Evolutionary conservation across 345 rosid genomes (phyloP), one percentile per base, ranked within the genome.

Genomic region (Populus ilicifolia): DNA sequence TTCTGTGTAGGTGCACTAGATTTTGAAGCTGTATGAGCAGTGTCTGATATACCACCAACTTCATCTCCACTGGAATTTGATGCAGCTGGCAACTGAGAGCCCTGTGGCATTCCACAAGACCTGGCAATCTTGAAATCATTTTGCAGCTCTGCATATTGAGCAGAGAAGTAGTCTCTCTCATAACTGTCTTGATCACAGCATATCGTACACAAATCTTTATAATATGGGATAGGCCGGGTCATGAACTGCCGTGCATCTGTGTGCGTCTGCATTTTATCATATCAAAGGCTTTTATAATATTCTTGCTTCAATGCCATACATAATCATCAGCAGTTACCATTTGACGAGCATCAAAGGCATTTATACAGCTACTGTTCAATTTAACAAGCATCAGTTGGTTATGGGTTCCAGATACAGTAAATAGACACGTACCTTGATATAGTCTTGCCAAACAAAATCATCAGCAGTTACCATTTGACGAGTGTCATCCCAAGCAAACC

Each of bases 401-500:
- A 46, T 65, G 54, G 35, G 25, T 74, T 72, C 72, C 59, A 27
- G 66, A 39, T 68, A 64, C 38, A 46, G 30, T 73, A 74, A 27
- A 38, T 27, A 54, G 17, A 52, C 12, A 52, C 78, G 29, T 74
- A 92, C 98, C 96, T 92, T 90, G 71, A 92, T 90, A 79, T 90
- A 87, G 50, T 87, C 93, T 83, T 92, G 98, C 98, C 98, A 94
- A 21, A 90, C 90, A 77, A 69, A 82, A 85, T 92, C 94, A 83
- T 94, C 92, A 41, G 97, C 97, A 44, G 88, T 87, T 81, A 91
- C 91, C 98, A 90, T 91, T 84, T 91, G 92, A 44, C 93, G 93
- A 59, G 88, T 83, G 83, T 91, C 91, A 81, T 94, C 90, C 98
- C 98, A 94, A 68, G 81, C 64, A 77, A 94, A 94, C 27, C 94